Evolutionary conservation across 306 rosid genomes (phyloP).

Genomic region (Lablab purpureus): DNA sequence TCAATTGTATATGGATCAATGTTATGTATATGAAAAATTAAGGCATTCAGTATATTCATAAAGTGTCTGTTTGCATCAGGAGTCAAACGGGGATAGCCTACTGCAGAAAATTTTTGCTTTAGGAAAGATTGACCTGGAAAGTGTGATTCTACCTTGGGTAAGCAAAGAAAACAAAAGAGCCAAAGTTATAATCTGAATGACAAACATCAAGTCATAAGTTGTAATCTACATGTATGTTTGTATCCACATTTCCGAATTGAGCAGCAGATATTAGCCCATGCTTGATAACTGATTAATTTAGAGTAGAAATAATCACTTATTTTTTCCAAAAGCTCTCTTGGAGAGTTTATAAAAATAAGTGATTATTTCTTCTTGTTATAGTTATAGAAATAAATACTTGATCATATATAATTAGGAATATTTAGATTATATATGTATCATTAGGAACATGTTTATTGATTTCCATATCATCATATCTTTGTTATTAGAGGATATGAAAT

Average conservation of each 20-base stretch:
- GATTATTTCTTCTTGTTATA: background rate
- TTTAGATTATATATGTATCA: too few species aligned
- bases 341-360: background rate
- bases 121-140: conserved; percentile 1
- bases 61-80: background rate
- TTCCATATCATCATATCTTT: too few species aligned
- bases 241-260: conserved; percentile 2
- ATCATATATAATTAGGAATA: too few species aligned
- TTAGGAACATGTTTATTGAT: too few species aligned
- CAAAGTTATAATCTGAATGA: conserved; percentile 20
- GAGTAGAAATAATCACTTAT: background rate
- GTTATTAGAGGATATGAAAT: too few species aligned
- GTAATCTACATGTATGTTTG: conserved; percentile 2
- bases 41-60: conserved; percentile 25
- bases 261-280: conserved; percentile 3
- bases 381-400: too few species aligned
- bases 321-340: background rate
- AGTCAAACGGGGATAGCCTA: background rate
- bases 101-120: background rate
- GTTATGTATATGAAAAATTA: conserved; percentile 23
- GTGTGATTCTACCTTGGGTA: background rate
- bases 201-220: background rate
- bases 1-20: conserved; percentile 39
- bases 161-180: background rate
- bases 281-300: background rate